Evolutionary conservation across 1,284 basidiomycete genomes (phyloP), one percentile per base, ranked within the genome.

Genomic region (Paramarasmius palmivorus): DNA sequence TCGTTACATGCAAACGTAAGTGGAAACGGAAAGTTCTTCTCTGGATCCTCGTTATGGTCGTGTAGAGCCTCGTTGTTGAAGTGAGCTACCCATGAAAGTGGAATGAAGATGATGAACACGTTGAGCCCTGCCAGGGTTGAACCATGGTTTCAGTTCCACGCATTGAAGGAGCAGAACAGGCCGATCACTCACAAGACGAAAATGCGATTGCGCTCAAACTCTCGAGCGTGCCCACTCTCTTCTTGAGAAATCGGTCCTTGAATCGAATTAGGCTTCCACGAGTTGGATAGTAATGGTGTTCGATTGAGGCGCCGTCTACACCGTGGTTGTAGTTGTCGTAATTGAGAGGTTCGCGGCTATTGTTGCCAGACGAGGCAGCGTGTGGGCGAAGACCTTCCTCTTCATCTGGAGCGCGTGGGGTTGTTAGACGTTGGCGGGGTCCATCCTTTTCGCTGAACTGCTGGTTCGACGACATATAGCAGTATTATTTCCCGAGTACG

Each of bases 11-110:
- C 64, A 51, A 79, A 80, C 19, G 65, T 71, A 42, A 61, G 40
- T 23, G 52, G 60, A 50, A 64, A 61, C 20, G 57, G 50, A 65
- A 69, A 73, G 4, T 32, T 22, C n/a, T 44, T 32, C n/a, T 62
- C 45, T 48, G 61, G 55, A 34, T 59, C 35, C 42, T 58, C 46
- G 26, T 29, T 26, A 22, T 55, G 54, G 51, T 56, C 34, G 39
- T 41, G 39, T 41, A n/a, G 12, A 10, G 39, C 12, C 15, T 42
- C 47, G 53, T 59, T 61, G 10, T 49, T 53, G 49, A 81, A 86
- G 60, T 86, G 81, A 0, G 79, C 73, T 4, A 69, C 74, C 86
- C 86, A 90, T 12, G 85, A 80, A 37, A 88, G 57, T 0, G 86
- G 85, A 12, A 88, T 73, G 59, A 83, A 74, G 1, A 87, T 19